These are phyloP conservation scores for Xylaria palmicola DNA, from an alignment of 495 filamentous ascomycete species.

Conservation along the genomic window DNA sequence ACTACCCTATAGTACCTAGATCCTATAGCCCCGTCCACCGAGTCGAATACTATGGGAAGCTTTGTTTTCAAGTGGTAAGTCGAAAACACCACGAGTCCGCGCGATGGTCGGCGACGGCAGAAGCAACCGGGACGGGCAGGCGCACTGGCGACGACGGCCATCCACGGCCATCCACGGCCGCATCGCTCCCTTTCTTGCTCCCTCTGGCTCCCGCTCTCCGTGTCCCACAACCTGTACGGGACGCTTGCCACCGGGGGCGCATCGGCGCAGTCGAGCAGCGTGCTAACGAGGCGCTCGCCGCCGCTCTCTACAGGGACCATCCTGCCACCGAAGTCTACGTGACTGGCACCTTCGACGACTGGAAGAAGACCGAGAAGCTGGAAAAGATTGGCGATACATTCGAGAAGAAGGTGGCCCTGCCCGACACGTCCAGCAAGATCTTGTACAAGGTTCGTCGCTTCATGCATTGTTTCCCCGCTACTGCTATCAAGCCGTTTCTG, in stretches of 20 bases:
- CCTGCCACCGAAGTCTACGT: conserved; percentile 84
- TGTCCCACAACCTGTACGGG: background rate
- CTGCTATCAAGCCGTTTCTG: background rate
- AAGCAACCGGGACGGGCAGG: background rate
- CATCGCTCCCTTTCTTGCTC: background rate
- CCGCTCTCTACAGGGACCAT: conserved; percentile 59
- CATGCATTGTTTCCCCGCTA: conserved; percentile 17
- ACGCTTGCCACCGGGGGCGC: no score
- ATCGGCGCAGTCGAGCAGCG: conserved; percentile 1
- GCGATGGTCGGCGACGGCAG: background rate
- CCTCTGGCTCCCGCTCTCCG: background rate
- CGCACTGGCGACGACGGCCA: background rate
- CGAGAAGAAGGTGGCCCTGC: conserved; percentile 73
- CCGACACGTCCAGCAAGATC: conserved; percentile 62
- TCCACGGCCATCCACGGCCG: background rate
- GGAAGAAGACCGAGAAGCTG: conserved; percentile 79
- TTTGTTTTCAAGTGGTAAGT: conserved; percentile 58
- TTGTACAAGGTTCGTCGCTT: conserved; percentile 71
- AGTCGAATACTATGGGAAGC: conserved; percentile 53
- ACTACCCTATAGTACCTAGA: no score
- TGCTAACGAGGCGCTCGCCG: conserved; percentile 9
- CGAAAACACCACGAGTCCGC: background rate
- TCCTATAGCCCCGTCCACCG: no score
- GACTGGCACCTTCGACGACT: conserved; percentile 94
- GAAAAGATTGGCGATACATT: conserved; percentile 69